Conservation (phyloP, 352 stramenopile species). For the Thalassiosira mediterranea region DNA sequence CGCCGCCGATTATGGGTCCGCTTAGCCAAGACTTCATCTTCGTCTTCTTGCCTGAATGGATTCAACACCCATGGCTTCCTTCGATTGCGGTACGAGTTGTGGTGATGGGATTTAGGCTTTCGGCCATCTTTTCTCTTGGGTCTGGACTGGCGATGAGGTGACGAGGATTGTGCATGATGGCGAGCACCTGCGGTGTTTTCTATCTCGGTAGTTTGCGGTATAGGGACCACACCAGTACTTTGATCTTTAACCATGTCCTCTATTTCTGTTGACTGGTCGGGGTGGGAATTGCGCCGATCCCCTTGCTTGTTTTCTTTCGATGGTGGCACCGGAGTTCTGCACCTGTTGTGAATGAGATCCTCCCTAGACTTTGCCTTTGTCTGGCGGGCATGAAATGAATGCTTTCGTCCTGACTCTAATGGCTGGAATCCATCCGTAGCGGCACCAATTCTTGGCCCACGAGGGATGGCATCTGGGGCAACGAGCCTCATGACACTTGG, state of each 20-base stretch:
- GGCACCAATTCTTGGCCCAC: constrained; percentile 12
- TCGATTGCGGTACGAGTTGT: constrained; percentile 47
- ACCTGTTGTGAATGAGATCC: constrained; percentile 2
- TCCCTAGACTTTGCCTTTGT: constrained; percentile 19
- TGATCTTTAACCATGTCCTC: background rate
- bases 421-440: constrained; percentile 29
- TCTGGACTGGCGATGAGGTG: constrained; percentile 21
- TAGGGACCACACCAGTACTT: too few species aligned
- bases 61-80: constrained; percentile 80
- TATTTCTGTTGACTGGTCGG: constrained; percentile 6
- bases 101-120: constrained; percentile 32
- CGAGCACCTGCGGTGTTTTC: background rate
- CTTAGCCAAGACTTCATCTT: constrained; percentile 85
- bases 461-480: constrained; percentile 28
- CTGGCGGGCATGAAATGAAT: constrained; percentile 21
- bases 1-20: constrained; percentile 90
- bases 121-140: constrained; percentile 39
- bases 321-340: constrained; percentile 10
- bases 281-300: constrained; percentile 24
- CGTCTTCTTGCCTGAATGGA: constrained; percentile 85
- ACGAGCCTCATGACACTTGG: constrained; percentile 38
- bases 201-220: background rate
- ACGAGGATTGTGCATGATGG: constrained; percentile 11
- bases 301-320: constrained; percentile 30
- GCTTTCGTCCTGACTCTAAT: constrained; percentile 27